Evolutionary conservation across 495 filamentous ascomycete genomes (phyloP).

Genomic region (Hypoxylon rickii): DNA sequence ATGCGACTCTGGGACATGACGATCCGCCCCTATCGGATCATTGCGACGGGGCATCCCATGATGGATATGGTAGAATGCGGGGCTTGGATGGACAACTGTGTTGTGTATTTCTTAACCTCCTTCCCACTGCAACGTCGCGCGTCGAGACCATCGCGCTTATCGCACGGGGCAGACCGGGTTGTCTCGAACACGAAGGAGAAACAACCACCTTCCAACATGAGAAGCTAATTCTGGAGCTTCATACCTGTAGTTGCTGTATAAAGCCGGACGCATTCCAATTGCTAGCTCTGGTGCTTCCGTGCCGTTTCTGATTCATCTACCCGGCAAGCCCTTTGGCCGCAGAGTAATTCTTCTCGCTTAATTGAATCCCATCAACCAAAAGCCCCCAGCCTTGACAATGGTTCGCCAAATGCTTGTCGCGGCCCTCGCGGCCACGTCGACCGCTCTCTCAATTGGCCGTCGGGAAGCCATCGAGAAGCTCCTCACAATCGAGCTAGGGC

Average conservation of each 20-base stretch:
- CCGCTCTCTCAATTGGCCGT: constrained; percentile 13
- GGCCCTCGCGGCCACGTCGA: constrained; percentile 18
- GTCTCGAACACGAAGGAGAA: neutral
- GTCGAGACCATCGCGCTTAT: constrained; percentile 8
- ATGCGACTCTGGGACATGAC: constrained; percentile 11
- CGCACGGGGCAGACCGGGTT: neutral
- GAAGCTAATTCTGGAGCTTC: constrained; percentile 9
- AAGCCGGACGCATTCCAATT: neutral
- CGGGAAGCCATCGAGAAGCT: constrained; percentile 9
- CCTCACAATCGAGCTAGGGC: constrained; percentile 26
- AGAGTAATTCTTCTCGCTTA: neutral
- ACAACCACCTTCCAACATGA: constrained; percentile 17
- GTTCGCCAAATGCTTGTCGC: constrained; percentile 22
- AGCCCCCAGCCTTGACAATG: too few relatives aligned
- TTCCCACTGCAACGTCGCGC: constrained; percentile 5
- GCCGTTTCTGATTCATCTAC: too few relatives aligned
- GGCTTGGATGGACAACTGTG: constrained; percentile 1
- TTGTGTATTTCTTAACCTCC: constrained; percentile 6
- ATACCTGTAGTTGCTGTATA: neutral
- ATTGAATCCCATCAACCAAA: too few relatives aligned
- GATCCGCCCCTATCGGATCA: constrained; percentile 25
- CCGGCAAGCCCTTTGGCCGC: neutral
- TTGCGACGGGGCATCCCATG: neutral
- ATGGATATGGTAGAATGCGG: constrained; percentile 13
- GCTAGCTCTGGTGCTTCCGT: too few relatives aligned